Base-by-base conservation (phyloP, 495 filamentous ascomycete genomes). In the Hypoxylon crocopeplum region DNA sequence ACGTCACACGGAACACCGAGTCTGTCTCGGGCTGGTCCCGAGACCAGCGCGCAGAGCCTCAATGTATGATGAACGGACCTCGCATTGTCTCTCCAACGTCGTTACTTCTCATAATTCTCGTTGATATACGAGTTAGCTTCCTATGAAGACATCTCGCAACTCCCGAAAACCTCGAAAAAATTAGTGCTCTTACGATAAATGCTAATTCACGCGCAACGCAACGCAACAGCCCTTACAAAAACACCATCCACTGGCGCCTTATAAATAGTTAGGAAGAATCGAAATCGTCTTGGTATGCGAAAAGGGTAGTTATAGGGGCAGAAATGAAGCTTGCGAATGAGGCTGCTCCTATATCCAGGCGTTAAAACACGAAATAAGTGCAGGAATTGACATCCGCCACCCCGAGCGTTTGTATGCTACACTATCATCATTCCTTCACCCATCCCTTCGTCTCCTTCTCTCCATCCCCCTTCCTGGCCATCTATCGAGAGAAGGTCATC, bases 261-360 rank as follows among this genome's bases (percentile, higher is more conserved):
- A 32, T 5, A 22, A 33, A 27, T 16, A 27, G 15, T 25, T 12
- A 32, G 58, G 13, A 51, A 8, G 30, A 54, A 48, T 48, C 42
- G 8, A 27, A 55, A 49, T 48, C 45, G 29, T 51, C 32, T 44
- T 50, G 25, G 33, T 48, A 56, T 39, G 50, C 49, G 16, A 47
- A 39, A 54, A 20, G 39, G 46, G 46, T 34, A 44, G 49, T 58
- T 58, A 51, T 56, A 45, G 52, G 32, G 19, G 48, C 47, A 63
- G 51, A 48, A 39, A 48, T 32, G 32, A 51, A 52, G 34, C 22
- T 48, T 22, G 48, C 41, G 48, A 21, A 21, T 38, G 24, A 44
- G 49, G 44, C 52, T 42, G 53, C 45, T 45, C 51, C 59, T 62
- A 61, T 53, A 54, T 62, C 59, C 59, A 62, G n/a, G 33, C 51